Evolutionary conservation across 345 rosid species (phyloP), one percentile per base, ranked within the genome.

Genomic region (Eucalyptus guilfoylei): DNA sequence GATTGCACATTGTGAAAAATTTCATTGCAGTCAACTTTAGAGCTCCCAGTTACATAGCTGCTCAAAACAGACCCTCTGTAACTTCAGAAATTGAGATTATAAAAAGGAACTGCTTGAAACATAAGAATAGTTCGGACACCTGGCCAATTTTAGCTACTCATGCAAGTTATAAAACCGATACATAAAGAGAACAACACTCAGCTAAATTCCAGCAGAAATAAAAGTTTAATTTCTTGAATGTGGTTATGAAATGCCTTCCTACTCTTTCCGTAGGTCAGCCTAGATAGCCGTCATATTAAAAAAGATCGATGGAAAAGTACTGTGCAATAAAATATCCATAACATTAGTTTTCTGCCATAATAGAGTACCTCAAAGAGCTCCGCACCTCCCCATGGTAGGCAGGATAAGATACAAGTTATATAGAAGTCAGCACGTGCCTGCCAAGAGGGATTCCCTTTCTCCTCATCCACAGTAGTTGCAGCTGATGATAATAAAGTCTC

Each of bases 371-470:
- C 99, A 83, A 91, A n/a, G 26, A 98, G 96, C 91, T 98, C 99
- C 54, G 97, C 96, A 62, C 98, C 99, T 88, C 99, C 99, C 99
- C 99, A 98, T 17, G 99, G 99, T 45, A 98, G 98, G 88, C 97
- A 97, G 32, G 99, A 95, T 92, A 97, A 96, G 91, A 98, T 96
- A 91, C 99, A 96, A 89, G 93, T 91, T 55, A 97, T 97, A 86
- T 97, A 97, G 88, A 96, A 98, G 94, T 98, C 99, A 86, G 98
- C 99, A 89, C 95, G 91, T 86, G 99, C 95, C 94, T 98, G 99
- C 98, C 99, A 98, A 32, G 97, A 95, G 62, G 99, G 97, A 91
- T 98, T 98, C 89, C 98, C 99, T 93, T 97, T 97, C 92, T 98
- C 99, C 92, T 98, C 99, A 89, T 98, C 99, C 88, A 98, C 94